Base-by-base conservation (phyloP, 495 filamentous ascomycete species). In the Hypoxylon crocopeplum region DNA sequence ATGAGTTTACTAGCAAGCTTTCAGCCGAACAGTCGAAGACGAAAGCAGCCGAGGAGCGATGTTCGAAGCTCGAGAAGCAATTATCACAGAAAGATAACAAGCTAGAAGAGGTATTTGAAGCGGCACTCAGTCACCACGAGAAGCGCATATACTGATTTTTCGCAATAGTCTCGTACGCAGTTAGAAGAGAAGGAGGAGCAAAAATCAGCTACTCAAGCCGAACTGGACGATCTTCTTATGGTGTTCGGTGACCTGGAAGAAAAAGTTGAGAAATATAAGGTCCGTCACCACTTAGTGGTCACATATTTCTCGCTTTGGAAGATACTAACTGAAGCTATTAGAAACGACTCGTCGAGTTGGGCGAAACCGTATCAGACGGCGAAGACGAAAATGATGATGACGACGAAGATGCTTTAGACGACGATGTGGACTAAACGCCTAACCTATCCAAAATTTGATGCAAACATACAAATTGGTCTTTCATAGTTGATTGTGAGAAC, bases 231-330 rank as follows among this genome's bases (percentile, higher is more conserved):
- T 72, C 77, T 96, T 62, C 74, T 96, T 30, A 89, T 94, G 78
- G 86, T 96, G 25, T 88, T 96, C 70, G 88, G 83, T n/a, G 91
- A 96, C 65, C 62, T 94, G n/a, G 91, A 96, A 71, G 88, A 92
- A 42, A 95, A 93, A 78, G 79, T 87, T 54, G 77, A 81, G 7
- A 84, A 84, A 52, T 92, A 94, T 66, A 94, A 92, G 84, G 90
- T 91, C 78, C 66, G 79, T 77, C 47, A 56, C 21, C 8, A 25
- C 20, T 36, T 44, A 19, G 46, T 11, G 5, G 17, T 16, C 25
- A 39, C 25, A 20, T 13, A 12, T 37, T 10, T n/a, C n/a, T n/a
- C n/a, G n/a, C 5, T 45, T 38, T 41, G 27, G 10, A 2, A 17
- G 15, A 13, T 48, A 76, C 69, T 62, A 48, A 67, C 58, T 29